phyloP scores from a whole-genome alignment of 805 yeast genomes.

The Metschnikowia drakensbergensis region DNA sequence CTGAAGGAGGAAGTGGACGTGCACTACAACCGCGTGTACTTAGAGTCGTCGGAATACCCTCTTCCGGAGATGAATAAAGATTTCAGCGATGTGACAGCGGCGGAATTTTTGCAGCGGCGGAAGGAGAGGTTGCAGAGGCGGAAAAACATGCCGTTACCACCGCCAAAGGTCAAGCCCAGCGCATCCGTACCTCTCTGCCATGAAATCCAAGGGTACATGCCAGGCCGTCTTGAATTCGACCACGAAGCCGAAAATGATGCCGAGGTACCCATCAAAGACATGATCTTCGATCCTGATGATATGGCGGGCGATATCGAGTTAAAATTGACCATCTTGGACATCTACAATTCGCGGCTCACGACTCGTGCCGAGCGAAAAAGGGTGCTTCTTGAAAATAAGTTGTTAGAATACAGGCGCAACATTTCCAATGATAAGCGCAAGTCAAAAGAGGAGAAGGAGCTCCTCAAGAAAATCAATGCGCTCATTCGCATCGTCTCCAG shows the following conservation, averaged over 20 bases:
- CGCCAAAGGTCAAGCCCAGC: slow-evolving; percentile 80
- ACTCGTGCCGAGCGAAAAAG: slow-evolving; percentile 92
- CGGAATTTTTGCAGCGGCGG: slow-evolving; percentile 64
- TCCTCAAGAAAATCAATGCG: slow-evolving; percentile 71
- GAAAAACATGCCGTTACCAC: slow-evolving; percentile 68
- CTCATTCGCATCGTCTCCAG: slow-evolving; percentile 77
- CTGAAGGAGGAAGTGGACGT: slow-evolving; percentile 85
- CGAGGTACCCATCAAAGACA: slow-evolving; percentile 87
- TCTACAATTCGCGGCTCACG: slow-evolving; percentile 84
- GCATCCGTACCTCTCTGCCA: slow-evolving; percentile 96
- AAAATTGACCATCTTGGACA: slow-evolving; percentile 81
- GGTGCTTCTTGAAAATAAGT: slow-evolving; percentile 64
- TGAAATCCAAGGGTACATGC: slow-evolving; percentile 97
- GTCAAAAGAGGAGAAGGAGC: slow-evolving; percentile 84
- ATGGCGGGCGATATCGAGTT: slow-evolving; percentile 82
- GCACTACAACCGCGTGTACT: slow-evolving; percentile 73
- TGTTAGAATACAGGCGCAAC: slow-evolving; percentile 81
- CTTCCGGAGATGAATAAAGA: slow-evolving; percentile 79
- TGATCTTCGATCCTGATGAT: slow-evolving; percentile 94
- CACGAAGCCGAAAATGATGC: slow-evolving; percentile 97
- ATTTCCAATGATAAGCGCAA: slow-evolving; percentile 81
- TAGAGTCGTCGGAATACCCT: slow-evolving; percentile 73
- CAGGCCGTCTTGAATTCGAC: slow-evolving; percentile 95
- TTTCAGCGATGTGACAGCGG: slow-evolving; percentile 57
- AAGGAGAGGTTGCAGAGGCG: slow-evolving; percentile 69